A percentile compares a stretch with the other conserved stretches of the same genome.
Evolutionary conservation across 75 land plant genomes (phyloP).

Genomic region (Picea sitchensis): DNA sequence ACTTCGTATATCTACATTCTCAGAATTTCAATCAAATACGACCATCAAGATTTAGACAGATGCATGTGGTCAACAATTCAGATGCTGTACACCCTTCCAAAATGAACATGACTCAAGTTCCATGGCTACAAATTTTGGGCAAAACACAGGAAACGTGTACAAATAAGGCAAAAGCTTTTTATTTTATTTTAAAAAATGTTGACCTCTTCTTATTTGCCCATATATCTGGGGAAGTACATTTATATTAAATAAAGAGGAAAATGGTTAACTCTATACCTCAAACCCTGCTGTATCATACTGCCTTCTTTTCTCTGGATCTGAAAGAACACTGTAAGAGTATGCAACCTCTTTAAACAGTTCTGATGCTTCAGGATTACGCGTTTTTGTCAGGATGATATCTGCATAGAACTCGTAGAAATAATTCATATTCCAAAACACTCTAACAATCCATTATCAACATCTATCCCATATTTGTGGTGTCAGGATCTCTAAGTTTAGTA

Average conservation of each 20-base stretch:
- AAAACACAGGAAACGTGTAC: background rate
- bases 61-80: background rate
- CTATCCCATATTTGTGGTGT: too few relatives aligned
- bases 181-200: background rate
- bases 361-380: constrained; percentile 66
- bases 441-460: too few relatives aligned
- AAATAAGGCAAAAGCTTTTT: background rate
- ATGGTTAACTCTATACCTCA: constrained; percentile 32
- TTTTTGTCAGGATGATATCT: too few relatives aligned
- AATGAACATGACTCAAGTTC: background rate
- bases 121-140: background rate
- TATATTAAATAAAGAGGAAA: background rate
- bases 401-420: too few relatives aligned
- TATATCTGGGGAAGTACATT: background rate
- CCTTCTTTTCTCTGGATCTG: constrained; percentile 80
- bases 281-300: constrained; percentile 74
- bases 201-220: background rate
- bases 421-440: too few relatives aligned
- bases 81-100: background rate
- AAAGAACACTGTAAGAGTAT: constrained; percentile 73
- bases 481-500: too few relatives aligned
- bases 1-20: background rate
- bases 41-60: background rate
- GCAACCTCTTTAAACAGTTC: constrained; percentile 86
- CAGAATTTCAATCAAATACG: background rate